Percentiles rank a stretch among this genome's conserved stretches.
Evolutionary conservation across 106 monocot genomes (phyloP).

Genomic region (Dioscorea alata): DNA sequence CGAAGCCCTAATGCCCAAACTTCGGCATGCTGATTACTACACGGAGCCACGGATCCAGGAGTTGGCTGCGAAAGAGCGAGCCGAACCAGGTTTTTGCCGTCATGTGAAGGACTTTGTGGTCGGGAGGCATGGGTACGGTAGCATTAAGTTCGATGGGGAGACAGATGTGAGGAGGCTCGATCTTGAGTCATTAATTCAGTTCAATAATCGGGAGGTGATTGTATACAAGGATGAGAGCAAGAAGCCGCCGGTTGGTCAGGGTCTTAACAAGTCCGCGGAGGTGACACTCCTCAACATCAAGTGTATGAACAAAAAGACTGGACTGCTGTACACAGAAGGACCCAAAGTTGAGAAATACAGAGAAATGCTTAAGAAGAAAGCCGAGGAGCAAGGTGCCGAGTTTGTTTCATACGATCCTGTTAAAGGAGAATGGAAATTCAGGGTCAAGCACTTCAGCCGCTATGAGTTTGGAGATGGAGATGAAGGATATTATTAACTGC

Average conservation of each 20-base stretch:
- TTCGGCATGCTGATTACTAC: conserved; percentile 64
- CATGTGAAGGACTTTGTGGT: conserved; percentile 79
- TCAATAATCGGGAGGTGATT: conserved; percentile 82
- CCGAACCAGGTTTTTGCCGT: conserved; percentile 65
- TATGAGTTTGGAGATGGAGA: conserved; percentile 34
- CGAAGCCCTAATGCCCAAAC: conserved; percentile 76
- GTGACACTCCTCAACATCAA: conserved; percentile 86
- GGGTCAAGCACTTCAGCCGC: conserved; percentile 78
- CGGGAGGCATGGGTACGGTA: conserved; percentile 72
- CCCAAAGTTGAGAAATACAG: conserved; percentile 67
- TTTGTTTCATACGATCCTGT: conserved; percentile 69
- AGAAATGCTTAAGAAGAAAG: conserved; percentile 73
- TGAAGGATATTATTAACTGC: not conserved
- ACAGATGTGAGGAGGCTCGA: conserved; percentile 84
- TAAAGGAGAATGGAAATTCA: conserved; percentile 89
- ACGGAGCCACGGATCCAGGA: conserved; percentile 69
- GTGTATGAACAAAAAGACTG: conserved; percentile 79
- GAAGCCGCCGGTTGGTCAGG: conserved; percentile 82
- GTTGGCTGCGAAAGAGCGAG: conserved; percentile 78
- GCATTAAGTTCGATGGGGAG: conserved; percentile 72
- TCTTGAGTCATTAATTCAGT: conserved; percentile 74
- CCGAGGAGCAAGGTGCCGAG: conserved; percentile 81
- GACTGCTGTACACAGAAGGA: conserved; percentile 58
- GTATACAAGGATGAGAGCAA: conserved; percentile 77
- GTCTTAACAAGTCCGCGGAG: conserved; percentile 88